phyloP scores from a whole-genome alignment of 169 alveolate genomes.

The Ichthyophthirius multifiliis region DNA sequence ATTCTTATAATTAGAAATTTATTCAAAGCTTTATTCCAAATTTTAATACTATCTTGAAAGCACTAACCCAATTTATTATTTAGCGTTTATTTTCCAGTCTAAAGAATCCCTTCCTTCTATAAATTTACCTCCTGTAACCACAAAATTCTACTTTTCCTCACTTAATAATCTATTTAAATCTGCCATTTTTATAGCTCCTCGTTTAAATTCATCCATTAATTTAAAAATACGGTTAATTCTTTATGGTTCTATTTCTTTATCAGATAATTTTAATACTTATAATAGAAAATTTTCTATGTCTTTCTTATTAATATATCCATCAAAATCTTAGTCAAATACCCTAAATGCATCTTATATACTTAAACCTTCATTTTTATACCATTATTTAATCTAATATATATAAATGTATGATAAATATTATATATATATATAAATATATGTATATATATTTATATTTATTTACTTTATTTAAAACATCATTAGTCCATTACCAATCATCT shows the following conservation, averaged over 20 bases:
- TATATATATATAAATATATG: too few species aligned
- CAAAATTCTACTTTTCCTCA: too few species aligned
- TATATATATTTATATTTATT: too few species aligned
- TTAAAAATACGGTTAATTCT: constrained; percentile 59
- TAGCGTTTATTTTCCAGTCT: constrained; percentile 75
- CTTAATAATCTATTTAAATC: constrained; percentile 57
- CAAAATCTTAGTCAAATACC: constrained; percentile 70
- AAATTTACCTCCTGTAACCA: too few species aligned
- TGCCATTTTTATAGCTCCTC: constrained; percentile 49
- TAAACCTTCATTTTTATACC: too few species aligned
- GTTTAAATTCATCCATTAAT: constrained; percentile 55
- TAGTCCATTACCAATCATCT: too few species aligned
- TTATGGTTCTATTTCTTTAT: too few species aligned
- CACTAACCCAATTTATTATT: constrained; percentile 62
- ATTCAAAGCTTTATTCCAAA: constrained; percentile 46
- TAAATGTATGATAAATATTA: too few species aligned
- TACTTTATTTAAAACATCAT: too few species aligned
- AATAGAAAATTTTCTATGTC: too few species aligned
- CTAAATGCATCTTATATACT: constrained; percentile 54
- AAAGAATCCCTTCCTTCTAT: neutral
- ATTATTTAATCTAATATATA: too few species aligned
- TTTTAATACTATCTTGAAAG: constrained; percentile 42
- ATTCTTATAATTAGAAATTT: constrained; percentile 24
- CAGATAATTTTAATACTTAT: too few species aligned
- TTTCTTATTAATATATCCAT: constrained; percentile 59